Base-by-base conservation (phyloP, 2,329 filamentous ascomycete genomes). In the Magnaporthales sp. region DNA sequence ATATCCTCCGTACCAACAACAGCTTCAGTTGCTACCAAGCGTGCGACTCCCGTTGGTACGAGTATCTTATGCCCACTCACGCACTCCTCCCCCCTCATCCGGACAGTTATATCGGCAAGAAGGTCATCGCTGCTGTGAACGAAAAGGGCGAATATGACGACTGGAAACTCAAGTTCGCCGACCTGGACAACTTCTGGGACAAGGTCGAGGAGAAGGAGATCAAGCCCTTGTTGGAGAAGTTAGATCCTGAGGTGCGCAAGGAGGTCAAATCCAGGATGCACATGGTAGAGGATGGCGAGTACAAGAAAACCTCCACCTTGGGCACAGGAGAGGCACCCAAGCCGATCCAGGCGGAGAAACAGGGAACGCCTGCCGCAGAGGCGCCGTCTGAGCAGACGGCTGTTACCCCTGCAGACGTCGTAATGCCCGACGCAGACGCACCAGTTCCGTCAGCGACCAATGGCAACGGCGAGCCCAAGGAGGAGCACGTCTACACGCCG, bases 41-140 rank as follows among this genome's bases (percentile, higher is more conserved):
- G 67, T 97, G 94, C 78, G 95, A 99, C 78, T 97, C 93, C 29
- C 85, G 95, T 71, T 96, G 93, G 84, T 99, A 99, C 79, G 95
- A 99, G 80, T 99, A 99, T 75, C 82, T 99, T 65, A 91, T 99
- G 77, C 95, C 95, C 2, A 95, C 91, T 58, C 93, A 98, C 78
- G 92, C 91, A 67, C 91, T 99, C 71, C 80, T 99, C 32, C 95
- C 95, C 24, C 95, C 95, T 0, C 93, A 98, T 75, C 93, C 93
- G 0, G 89, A 90, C 69, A 96, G 91, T 68, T 97, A 86, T 75
- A 78, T 99, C 46, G 93, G 91, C 9, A 91, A 89, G 78, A 91
- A 92, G 74, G 80, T 96, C n/a, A 84, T 87, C n/a, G 87, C 94
- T 72, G 81, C 88, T 66, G 91, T 92, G 0, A 88, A 91, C 75